Conservation (phyloP, 2,329 filamentous ascomycete genomes). For the Penicillium verrucosum region DNA sequence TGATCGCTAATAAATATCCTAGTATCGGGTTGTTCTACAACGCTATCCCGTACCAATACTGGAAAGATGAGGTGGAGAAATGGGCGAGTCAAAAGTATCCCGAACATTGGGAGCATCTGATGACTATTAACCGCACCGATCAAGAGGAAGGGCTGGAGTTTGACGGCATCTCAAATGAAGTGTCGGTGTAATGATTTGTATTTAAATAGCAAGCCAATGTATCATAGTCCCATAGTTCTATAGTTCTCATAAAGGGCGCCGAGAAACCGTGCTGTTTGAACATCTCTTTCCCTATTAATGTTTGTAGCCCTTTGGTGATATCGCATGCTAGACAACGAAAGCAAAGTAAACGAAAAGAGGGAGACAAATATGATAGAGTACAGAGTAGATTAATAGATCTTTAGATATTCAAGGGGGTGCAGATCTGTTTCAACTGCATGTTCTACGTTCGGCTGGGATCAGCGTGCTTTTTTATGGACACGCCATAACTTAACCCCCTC, state of each 20-base stretch:
- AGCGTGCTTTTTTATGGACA: not conserved
- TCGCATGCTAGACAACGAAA: too few species aligned
- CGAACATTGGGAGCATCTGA: slow-evolving; percentile 65
- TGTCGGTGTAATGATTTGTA: slow-evolving; percentile 19
- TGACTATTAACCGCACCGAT: slow-evolving; percentile 40
- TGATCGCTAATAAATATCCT: slow-evolving; percentile 7
- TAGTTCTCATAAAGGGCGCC: not conserved
- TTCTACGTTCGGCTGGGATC: too few species aligned
- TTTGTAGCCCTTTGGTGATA: not conserved
- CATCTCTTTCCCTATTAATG: not conserved
- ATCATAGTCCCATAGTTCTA: not conserved
- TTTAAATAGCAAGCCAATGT: not conserved
- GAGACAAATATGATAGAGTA: too few species aligned
- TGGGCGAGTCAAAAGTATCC: slow-evolving; percentile 72
- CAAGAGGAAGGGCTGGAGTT: slow-evolving; percentile 35
- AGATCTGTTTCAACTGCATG: too few species aligned
- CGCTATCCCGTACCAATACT: slow-evolving; percentile 61
- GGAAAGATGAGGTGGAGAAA: slow-evolving; percentile 66
- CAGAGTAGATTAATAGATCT: too few species aligned
- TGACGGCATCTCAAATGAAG: slow-evolving; percentile 28
- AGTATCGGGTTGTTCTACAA: slow-evolving; percentile 77
- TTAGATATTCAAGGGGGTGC: not conserved
- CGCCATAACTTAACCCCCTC: not conserved
- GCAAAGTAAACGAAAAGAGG: too few species aligned
- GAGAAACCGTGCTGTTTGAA: too few species aligned